phyloP scores from a whole-genome alignment of 805 yeast species.

The Starmerella apis region DNA sequence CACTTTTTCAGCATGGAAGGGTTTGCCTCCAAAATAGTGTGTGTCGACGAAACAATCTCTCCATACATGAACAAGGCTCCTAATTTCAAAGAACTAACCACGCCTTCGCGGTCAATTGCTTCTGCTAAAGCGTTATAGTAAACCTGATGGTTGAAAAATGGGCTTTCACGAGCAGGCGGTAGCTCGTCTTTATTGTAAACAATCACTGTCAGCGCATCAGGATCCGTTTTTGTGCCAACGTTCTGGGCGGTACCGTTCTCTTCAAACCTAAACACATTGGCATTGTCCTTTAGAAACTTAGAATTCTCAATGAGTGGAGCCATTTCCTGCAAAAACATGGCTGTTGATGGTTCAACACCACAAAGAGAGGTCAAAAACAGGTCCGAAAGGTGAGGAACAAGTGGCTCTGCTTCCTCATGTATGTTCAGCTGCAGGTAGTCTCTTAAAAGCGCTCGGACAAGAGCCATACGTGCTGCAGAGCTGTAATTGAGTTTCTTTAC shows the following conservation, averaged over 20 bases:
- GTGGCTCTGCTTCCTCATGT: conserved; percentile 38
- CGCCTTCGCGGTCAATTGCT: conserved; percentile 25
- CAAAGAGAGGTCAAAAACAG: conserved; percentile 25
- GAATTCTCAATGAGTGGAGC: conserved; percentile 39
- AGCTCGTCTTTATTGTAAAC: conserved; percentile 35
- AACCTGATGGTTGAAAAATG: conserved; percentile 55
- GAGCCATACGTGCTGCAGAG: conserved; percentile 43
- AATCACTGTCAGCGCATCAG: conserved; percentile 12
- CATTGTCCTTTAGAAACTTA: conserved; percentile 39
- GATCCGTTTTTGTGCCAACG: neutral
- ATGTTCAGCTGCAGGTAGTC: conserved; percentile 56
- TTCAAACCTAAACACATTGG: conserved; percentile 31
- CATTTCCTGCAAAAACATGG: conserved; percentile 26
- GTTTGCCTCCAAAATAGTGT: conserved; percentile 65
- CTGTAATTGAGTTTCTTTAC: conserved; percentile 36
- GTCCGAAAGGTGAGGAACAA: conserved; percentile 63
- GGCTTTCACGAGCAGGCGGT: conserved; percentile 50
- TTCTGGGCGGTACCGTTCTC: neutral
- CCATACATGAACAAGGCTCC: conserved; percentile 67
- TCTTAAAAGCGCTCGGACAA: conserved; percentile 46
- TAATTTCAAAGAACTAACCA: conserved; percentile 26
- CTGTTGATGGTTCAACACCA: neutral
- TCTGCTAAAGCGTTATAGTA: conserved; percentile 41
- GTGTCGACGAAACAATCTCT: conserved; percentile 86
- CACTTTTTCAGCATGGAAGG: conserved; percentile 44